Evolutionary conservation across 805 yeast genomes (phyloP).

Genomic region (Lachancea meyersii): DNA sequence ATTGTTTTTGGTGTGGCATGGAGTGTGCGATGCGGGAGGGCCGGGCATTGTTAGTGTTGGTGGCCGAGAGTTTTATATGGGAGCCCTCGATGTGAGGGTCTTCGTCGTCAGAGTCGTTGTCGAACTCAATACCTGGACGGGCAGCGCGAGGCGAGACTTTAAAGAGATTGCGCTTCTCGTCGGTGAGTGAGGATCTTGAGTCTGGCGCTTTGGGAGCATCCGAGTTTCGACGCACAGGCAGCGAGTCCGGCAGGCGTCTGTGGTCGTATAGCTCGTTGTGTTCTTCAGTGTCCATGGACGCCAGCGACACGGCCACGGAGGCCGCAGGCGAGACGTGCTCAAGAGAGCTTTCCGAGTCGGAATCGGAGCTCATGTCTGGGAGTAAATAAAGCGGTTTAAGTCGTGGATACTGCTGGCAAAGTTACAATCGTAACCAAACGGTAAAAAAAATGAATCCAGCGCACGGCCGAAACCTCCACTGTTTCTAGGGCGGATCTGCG

Average conservation of each 20-base stretch:
- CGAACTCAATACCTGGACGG: slow-evolving; percentile 7
- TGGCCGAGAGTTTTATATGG: slow-evolving; percentile 5
- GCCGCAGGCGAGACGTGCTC: slow-evolving; percentile 19
- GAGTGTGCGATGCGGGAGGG: slow-evolving; percentile 31
- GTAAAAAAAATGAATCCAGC: not conserved
- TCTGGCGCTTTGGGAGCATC: not conserved
- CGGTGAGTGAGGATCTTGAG: not conserved
- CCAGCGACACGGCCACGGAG: slow-evolving; percentile 27
- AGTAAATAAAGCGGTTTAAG: not conserved
- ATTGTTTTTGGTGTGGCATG: slow-evolving; percentile 39
- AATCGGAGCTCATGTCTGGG: slow-evolving; percentile 6
- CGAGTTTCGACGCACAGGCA: slow-evolving; percentile 7
- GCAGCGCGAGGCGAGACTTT: not conserved
- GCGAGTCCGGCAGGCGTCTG: slow-evolving; percentile 40
- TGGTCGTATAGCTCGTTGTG: slow-evolving; percentile 41
- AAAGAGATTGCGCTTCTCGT: not conserved
- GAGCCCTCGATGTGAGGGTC: slow-evolving; percentile 1
- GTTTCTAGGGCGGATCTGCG: slow-evolving; percentile 7
- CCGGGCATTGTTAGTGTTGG: slow-evolving; percentile 13
- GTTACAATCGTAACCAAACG: too few relatives aligned
- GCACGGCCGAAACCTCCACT: not conserved
- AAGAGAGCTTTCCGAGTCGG: slow-evolving; percentile 6
- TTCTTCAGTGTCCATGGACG: slow-evolving; percentile 36
- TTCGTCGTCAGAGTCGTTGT: slow-evolving; percentile 8
- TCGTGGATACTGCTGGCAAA: too few relatives aligned